Conservation (phyloP, 2,329 filamentous ascomycete species). For the Colletotrichum sansevieriae region DNA sequence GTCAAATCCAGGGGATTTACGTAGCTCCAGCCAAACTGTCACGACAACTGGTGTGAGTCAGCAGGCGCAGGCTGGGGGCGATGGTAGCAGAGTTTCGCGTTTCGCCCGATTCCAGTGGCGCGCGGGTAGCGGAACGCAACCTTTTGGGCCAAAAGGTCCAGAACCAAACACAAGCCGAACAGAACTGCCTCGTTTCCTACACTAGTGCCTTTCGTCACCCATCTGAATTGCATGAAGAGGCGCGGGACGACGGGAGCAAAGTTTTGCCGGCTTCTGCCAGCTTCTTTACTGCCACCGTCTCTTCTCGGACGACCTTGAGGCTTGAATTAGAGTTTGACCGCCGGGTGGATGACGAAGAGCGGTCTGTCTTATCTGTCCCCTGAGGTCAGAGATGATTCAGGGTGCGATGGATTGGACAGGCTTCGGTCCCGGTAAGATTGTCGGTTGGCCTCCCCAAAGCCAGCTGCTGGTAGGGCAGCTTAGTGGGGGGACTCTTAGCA, state of each 20-base stretch:
- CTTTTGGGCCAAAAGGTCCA: not conserved
- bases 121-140: conserved; percentile 5
- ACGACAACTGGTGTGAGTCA: conserved; percentile 5
- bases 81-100: conserved; percentile 21
- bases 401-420: not conserved
- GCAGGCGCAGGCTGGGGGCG: not conserved
- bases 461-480: not conserved
- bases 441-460: conserved; percentile 8
- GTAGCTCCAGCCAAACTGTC: conserved; percentile 10
- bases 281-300: not conserved
- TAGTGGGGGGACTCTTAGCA: no score
- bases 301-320: not conserved
- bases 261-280: not conserved
- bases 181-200: no score
- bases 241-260: conserved; percentile 5
- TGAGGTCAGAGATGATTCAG: conserved; percentile 4
- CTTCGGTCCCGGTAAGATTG: not conserved
- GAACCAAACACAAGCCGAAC: no score
- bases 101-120: conserved; percentile 5
- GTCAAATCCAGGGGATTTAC: conserved; percentile 8
- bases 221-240: not conserved
- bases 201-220: no score
- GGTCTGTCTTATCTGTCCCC: not conserved
- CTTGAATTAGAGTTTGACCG: not conserved
- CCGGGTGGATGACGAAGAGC: conserved; percentile 7